Evolutionary conservation across 176 grass and related monocot species (phyloP), one percentile per base, ranked within the genome.

Genomic region (Triticum monococcum): DNA sequence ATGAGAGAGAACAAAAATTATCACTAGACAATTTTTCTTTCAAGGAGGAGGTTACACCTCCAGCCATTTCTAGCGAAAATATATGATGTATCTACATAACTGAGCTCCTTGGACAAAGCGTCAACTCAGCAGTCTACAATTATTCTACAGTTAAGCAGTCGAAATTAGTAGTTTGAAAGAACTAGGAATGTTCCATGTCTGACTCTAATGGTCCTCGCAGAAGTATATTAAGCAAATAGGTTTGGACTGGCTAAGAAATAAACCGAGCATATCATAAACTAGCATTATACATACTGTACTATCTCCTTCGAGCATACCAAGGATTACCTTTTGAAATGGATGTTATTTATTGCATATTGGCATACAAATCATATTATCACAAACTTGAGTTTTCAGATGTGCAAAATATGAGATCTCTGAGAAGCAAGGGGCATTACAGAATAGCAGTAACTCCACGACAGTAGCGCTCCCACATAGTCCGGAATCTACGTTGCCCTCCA

Each of bases 391-490:
- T 80, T 26, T 22, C 16, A 75, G 46, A 28, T 36, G 26, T 26
- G 68, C n/a, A 79, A 0, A 80, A 35, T 66, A 60, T 12, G 26
- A 59, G 73, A 28, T 59, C 25, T 75, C 5, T 75, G 38, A 77
- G 40, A 68, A 82, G 59, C 56, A 85, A 1, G 45, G 81, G 22
- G 71, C 88, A 75, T 92, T 98, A 98, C 96, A 98, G 80, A 66
- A 98, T 96, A 80, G 96, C 93, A 88, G 96, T 92, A 87, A 98
- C 96, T 72, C 96, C 96, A 71, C 96, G 96, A 60, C 96, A 98
- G 66, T 98, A 98, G 68, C 96, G 90, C 82, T 98, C 96, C 96
- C 96, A 98, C 96, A 98, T 98, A 30, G 93, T 91, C 24, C 96
- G 93, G 71, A 98, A 98, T 92, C 96, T 94, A 6, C 93, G 85